Conservation (phyloP, 352 stramenopile genomes). For the Phytophthora crassamura region DNA sequence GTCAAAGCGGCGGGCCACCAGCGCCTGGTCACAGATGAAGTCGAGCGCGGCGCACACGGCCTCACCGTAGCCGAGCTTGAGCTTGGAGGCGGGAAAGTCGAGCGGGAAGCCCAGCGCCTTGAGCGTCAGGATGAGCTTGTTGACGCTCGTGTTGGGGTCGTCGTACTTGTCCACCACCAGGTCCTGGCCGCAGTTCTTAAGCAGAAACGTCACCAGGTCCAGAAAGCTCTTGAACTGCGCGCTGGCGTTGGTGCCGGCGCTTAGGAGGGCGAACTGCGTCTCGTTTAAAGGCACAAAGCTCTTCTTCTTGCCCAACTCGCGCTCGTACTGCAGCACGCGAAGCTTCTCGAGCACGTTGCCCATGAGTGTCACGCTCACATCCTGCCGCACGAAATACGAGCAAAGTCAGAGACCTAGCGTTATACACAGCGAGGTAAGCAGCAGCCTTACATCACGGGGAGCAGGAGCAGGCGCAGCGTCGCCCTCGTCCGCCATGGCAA, state of each 20-base stretch:
- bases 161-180: constrained; percentile 90
- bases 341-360: constrained; percentile 87
- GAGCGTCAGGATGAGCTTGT: constrained; percentile 87
- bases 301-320: constrained; percentile 86
- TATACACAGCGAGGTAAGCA: not conserved
- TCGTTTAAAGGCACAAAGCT: constrained; percentile 70
- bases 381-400: constrained; percentile 35
- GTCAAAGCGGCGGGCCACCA: constrained; percentile 64
- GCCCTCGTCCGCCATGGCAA: constrained; percentile 31
- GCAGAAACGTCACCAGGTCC: constrained; percentile 72
- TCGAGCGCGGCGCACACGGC: constrained; percentile 75
- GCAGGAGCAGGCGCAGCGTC: constrained; percentile 22
- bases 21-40: constrained; percentile 85
- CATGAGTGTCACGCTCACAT: constrained; percentile 83
- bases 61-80: constrained; percentile 82
- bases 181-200: constrained; percentile 82
- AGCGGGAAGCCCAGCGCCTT: constrained; percentile 85
- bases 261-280: constrained; percentile 69
- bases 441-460: constrained; percentile 20
- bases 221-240: constrained; percentile 86
- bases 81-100: constrained; percentile 81
- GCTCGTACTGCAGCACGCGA: constrained; percentile 80
- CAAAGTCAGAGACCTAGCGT: not conserved
- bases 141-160: constrained; percentile 87
- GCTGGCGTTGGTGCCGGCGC: constrained; percentile 61